phyloP scores from a whole-genome alignment of 306 rosid genomes.

The Begonia masoniana region DNA sequence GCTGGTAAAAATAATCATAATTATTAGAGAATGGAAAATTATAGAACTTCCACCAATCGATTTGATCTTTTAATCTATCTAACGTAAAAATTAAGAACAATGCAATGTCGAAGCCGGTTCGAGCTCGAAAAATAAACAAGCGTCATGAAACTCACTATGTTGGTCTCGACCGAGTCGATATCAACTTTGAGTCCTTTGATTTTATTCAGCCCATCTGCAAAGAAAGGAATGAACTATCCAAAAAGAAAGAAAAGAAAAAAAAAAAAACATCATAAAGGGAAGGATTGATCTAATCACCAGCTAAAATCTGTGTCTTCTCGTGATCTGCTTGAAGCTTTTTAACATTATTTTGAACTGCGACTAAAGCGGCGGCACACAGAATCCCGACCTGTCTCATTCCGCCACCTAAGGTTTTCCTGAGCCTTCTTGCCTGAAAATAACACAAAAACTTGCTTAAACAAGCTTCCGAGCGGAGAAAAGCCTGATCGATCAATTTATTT shows the following conservation, averaged over 20 bases:
- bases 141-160: conserved; percentile 49
- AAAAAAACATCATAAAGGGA: background rate
- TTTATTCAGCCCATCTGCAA: conserved; percentile 45
- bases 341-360: conserved; percentile 62
- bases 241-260: background rate
- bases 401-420: conserved; percentile 85
- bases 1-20: conserved; percentile 16
- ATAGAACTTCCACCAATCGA: too few species aligned
- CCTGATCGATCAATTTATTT: background rate
- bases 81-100: too few species aligned
- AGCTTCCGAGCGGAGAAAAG: too few species aligned
- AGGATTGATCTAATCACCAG: conserved; percentile 30
- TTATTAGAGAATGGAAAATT: too few species aligned
- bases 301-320: conserved; percentile 56
- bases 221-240: conserved; percentile 1
- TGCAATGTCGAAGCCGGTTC: too few species aligned
- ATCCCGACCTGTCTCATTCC: conserved; percentile 91
- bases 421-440: conserved; percentile 54
- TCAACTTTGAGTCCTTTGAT: conserved; percentile 54
- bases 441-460: background rate
- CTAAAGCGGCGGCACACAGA: conserved; percentile 79
- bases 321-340: conserved; percentile 66
- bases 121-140: too few species aligned
- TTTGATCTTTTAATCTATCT: too few species aligned
- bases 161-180: conserved; percentile 43